Percentiles rank a stretch among this genome's conserved stretches.
These are phyloP conservation scores for Leccinum subgranulosum DNA, from an alignment of 768 basidiomycete species.

Conservation along the genomic window DNA sequence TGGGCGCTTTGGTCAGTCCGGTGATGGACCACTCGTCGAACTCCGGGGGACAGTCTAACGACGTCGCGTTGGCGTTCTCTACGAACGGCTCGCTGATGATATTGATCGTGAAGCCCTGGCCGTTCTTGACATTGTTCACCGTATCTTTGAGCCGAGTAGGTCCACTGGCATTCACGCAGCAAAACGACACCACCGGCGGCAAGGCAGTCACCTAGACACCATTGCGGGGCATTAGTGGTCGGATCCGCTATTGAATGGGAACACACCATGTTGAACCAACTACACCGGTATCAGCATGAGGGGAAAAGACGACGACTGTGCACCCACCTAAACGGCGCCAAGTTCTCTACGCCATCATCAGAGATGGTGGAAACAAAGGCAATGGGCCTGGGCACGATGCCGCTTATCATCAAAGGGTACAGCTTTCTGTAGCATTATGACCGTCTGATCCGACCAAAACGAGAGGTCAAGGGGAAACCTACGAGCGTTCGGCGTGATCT, in stretches of 20 bases:
- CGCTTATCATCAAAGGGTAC: conserved; percentile 36
- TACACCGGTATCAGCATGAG: conserved; percentile 6
- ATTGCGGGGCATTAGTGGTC: neutral
- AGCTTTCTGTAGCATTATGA: conserved; percentile 16
- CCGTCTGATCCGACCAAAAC: neutral
- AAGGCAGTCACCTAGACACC: conserved; percentile 15
- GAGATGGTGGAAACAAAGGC: conserved; percentile 41
- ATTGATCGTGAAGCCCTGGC: conserved; percentile 50
- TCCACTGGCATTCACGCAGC: conserved; percentile 8
- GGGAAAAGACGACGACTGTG: neutral
- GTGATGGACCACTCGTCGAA: conserved; percentile 19
- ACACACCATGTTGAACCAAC: conserved; percentile 30
- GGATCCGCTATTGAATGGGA: neutral
- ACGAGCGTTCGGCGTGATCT: conserved; percentile 26
- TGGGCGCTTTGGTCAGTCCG: conserved; percentile 39
- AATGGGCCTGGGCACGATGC: conserved; percentile 44
- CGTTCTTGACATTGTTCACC: conserved; percentile 41
- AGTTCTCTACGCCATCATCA: conserved; percentile 34
- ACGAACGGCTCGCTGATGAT: conserved; percentile 53
- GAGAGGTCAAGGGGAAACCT: neutral
- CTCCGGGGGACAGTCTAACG: conserved; percentile 35
- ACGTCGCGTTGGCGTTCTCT: conserved; percentile 36
- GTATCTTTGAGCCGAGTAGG: conserved; percentile 40
- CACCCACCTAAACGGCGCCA: conserved; percentile 42
- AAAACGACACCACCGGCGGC: conserved; percentile 39